A percentile compares a stretch with the other conserved stretches of the same genome.
These are phyloP conservation scores for Hypoxylon sp. DNA, from an alignment of 2,329 filamentous ascomycete genomes.

Conservation along the genomic window DNA sequence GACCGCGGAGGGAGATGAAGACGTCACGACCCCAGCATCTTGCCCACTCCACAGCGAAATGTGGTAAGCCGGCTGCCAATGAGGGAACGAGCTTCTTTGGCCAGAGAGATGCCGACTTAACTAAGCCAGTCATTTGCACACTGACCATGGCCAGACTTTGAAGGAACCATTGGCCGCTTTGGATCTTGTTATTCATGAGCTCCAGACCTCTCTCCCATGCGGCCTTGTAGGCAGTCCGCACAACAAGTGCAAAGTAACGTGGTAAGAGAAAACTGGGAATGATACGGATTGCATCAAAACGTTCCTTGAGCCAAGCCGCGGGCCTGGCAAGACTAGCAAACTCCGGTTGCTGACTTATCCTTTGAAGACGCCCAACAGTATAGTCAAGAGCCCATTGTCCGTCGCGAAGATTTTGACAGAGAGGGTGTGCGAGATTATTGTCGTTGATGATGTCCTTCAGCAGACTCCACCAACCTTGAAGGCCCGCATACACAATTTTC, in stretches of 20 bases:
- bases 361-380: slow-evolving; percentile 82
- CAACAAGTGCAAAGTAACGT: slow-evolving; percentile 90
- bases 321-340: slow-evolving; percentile 76
- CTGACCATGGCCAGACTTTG: slow-evolving; percentile 92
- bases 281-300: slow-evolving; percentile 87
- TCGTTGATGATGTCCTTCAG: slow-evolving; percentile 86
- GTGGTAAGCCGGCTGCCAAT: slow-evolving; percentile 91
- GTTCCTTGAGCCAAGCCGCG: slow-evolving; percentile 83
- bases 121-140: slow-evolving; percentile 88
- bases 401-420: slow-evolving; percentile 92
- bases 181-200: slow-evolving; percentile 83
- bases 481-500: slow-evolving; percentile 89
- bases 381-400: slow-evolving; percentile 96
- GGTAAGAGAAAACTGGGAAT: slow-evolving; percentile 92
- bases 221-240: slow-evolving; percentile 89
- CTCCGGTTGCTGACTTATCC: slow-evolving; percentile 74
- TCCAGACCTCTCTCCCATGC: slow-evolving; percentile 83
- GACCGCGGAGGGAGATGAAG: slow-evolving; percentile 92
- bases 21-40: slow-evolving; percentile 98
- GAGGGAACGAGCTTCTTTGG: slow-evolving; percentile 87
- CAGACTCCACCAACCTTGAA: slow-evolving; percentile 99
- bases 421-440: slow-evolving; percentile 92
- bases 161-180: slow-evolving; percentile 87
- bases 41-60: slow-evolving; percentile 95
- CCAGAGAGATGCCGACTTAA: slow-evolving; percentile 92